These are phyloP conservation scores for Boletus vermiculosoides DNA, from an alignment of 768 basidiomycete genomes.

Conservation along the genomic window DNA sequence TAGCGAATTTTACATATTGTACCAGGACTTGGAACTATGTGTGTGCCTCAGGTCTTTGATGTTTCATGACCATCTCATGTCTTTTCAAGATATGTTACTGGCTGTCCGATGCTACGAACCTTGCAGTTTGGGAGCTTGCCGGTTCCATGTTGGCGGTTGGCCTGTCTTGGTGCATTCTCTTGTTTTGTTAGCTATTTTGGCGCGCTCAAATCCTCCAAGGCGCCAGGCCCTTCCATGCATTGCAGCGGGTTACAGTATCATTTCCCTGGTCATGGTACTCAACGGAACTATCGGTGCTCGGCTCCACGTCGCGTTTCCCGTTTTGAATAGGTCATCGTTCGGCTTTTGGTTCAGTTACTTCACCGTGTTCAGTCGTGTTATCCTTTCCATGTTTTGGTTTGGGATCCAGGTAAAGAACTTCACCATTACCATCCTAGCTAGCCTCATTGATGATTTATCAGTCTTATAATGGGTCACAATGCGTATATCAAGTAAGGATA, in stretches of 20 bases:
- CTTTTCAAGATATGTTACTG: conserved; percentile 28
- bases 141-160: conserved; percentile 75
- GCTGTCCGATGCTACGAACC: conserved; percentile 33
- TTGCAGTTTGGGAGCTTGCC: conserved; percentile 51
- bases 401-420: conserved; percentile 55
- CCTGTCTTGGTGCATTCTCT: conserved; percentile 53
- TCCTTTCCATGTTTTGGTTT: conserved; percentile 83
- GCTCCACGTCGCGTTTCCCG: conserved; percentile 70
- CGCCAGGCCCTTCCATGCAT: conserved; percentile 68
- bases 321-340: conserved; percentile 82
- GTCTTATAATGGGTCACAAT: conserved; percentile 66
- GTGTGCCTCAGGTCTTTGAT: conserved; percentile 48
- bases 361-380: conserved; percentile 70
- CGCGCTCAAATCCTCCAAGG: conserved; percentile 35
- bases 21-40: conserved; percentile 56
- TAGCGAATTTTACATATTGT: neutral
- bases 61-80: conserved; percentile 18
- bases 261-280: conserved; percentile 68
- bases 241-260: conserved; percentile 69
- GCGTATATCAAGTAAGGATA: conserved; percentile 55
- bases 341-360: conserved; percentile 92
- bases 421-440: neutral
- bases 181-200: neutral
- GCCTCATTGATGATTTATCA: conserved; percentile 16
- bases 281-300: conserved; percentile 80